These are phyloP conservation scores for Stereum hirsutum DNA, from an alignment of 1,284 basidiomycete species.

Conservation along the genomic window DNA sequence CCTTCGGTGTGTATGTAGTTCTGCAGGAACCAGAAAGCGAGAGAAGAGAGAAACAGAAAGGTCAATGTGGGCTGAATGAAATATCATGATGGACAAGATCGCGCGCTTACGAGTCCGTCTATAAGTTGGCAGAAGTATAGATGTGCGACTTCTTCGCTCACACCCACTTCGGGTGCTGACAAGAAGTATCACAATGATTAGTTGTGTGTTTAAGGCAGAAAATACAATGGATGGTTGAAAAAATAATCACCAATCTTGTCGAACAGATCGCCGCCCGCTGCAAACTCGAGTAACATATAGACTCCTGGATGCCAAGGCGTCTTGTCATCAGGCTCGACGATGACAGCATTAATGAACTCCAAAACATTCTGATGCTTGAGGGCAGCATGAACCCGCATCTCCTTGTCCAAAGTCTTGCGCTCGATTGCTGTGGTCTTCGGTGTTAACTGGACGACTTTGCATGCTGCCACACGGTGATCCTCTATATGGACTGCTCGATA, in stretches of 20 bases:
- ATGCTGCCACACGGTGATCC: constrained; percentile 67
- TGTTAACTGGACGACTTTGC: constrained; percentile 72
- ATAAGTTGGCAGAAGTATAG: constrained; percentile 89
- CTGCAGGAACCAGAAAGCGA: too few species aligned
- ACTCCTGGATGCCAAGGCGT: constrained; percentile 64
- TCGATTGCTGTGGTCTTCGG: constrained; percentile 50
- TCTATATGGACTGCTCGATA: constrained; percentile 70
- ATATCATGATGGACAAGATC: neutral
- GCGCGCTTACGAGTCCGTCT: constrained; percentile 55
- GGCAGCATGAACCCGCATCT: constrained; percentile 84
- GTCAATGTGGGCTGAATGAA: neutral
- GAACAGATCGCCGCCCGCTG: constrained; percentile 91
- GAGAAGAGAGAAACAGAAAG: constrained; percentile 8
- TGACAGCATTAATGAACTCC: constrained; percentile 72
- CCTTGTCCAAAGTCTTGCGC: constrained; percentile 82
- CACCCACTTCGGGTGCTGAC: constrained; percentile 78
- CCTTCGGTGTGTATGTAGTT: constrained; percentile 83
- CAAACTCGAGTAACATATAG: constrained; percentile 91
- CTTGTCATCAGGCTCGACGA: constrained; percentile 63
- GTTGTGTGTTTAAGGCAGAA: neutral
- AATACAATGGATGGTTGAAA: neutral
- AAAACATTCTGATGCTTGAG: constrained; percentile 82
- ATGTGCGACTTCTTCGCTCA: constrained; percentile 85
- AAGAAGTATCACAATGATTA: neutral
- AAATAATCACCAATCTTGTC: constrained; percentile 94